phyloP scores from a whole-genome alignment of 305 asterid species.

The Nicotiana rustica region DNA sequence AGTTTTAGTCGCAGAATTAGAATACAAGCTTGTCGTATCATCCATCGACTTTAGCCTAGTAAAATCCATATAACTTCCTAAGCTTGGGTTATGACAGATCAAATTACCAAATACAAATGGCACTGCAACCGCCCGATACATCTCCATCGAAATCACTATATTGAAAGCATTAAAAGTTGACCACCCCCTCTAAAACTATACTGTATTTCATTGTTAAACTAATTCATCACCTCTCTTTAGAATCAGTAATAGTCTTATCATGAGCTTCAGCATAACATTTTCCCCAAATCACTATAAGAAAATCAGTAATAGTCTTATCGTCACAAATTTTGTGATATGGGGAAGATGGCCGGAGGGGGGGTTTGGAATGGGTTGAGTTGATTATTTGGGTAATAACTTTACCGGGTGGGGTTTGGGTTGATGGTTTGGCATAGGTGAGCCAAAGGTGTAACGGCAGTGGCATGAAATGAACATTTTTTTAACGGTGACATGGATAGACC shows the following conservation, averaged over 20 bases:
- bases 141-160: slow-evolving; percentile 64
- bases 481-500: too few relatives aligned
- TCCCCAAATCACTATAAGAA: slow-evolving; percentile 33
- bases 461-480: too few relatives aligned
- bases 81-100: slow-evolving; percentile 46
- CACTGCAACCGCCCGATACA: slow-evolving; percentile 57
- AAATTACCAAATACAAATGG: slow-evolving; percentile 70
- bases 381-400: too few relatives aligned
- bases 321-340: too few relatives aligned
- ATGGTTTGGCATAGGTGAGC: too few relatives aligned
- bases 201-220: slow-evolving; percentile 69
- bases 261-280: slow-evolving; percentile 42
- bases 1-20: slow-evolving; percentile 47
- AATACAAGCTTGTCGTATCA: slow-evolving; percentile 45
- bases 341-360: too few relatives aligned
- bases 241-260: slow-evolving; percentile 43
- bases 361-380: too few relatives aligned
- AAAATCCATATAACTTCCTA: slow-evolving; percentile 52
- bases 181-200: slow-evolving; percentile 50
- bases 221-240: slow-evolving; percentile 50
- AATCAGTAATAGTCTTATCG: too few relatives aligned
- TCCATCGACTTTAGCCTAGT: slow-evolving; percentile 54
- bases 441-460: too few relatives aligned
- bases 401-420: too few relatives aligned
- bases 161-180: slow-evolving; percentile 49